Percentiles rank a stretch among this genome's conserved stretches.
Conservation (phyloP, 2,329 filamentous ascomycete genomes). For the Claviceps sp. region DNA sequence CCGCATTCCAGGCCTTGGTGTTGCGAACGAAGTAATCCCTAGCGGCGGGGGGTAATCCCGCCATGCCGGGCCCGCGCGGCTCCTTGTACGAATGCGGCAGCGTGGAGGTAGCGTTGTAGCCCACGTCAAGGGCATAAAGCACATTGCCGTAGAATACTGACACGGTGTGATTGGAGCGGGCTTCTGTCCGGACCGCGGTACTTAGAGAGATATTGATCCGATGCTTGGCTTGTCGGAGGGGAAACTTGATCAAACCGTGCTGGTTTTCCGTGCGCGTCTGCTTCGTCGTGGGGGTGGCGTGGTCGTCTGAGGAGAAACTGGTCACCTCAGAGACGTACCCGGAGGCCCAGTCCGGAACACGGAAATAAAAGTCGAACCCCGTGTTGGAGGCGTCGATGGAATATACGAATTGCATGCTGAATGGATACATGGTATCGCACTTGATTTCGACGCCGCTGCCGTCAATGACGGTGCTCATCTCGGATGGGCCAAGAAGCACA, state of each 20-base stretch:
- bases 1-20: conserved; percentile 16
- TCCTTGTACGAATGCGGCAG: conserved; percentile 11
- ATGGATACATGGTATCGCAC: conserved; percentile 35
- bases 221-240: conserved; percentile 9
- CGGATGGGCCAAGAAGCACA: conserved; percentile 33
- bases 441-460: conserved; percentile 22
- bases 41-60: conserved; percentile 13
- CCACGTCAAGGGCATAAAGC: conserved; percentile 28
- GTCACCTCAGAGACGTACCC: neutral
- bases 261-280: conserved; percentile 1
- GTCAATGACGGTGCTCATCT: conserved; percentile 24
- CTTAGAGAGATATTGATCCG: conserved; percentile 10
- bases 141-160: conserved; percentile 29
- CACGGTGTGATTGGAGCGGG: conserved; percentile 21
- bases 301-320: neutral
- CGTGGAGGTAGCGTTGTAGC: conserved; percentile 13
- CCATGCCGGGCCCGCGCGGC: conserved; percentile 8
- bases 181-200: conserved; percentile 10
- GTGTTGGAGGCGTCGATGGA: conserved; percentile 12
- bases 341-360: conserved; percentile 15
- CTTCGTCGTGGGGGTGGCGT: neutral
- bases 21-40: conserved; percentile 20
- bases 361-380: conserved; percentile 16
- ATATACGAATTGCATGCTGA: conserved; percentile 16
- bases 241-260: conserved; percentile 12